phyloP scores from a whole-genome alignment of 768 basidiomycete genomes.

The Russula dissimulans region DNA sequence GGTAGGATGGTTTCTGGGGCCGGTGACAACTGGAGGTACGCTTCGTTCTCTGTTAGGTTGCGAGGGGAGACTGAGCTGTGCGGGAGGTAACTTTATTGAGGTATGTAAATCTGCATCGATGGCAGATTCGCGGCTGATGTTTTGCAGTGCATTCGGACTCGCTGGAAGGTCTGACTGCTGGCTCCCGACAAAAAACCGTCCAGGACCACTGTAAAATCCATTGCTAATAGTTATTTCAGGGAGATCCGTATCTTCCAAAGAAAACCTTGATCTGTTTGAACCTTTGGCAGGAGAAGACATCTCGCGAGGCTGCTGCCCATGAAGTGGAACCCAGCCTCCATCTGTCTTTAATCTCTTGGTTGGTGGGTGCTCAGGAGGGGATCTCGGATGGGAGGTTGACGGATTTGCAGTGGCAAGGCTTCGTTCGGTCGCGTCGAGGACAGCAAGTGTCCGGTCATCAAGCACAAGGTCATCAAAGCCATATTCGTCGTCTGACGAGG shows the following conservation, averaged over 20 bases:
- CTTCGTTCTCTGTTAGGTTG: background rate
- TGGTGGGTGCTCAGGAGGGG: constrained; percentile 10
- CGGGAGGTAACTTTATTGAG: background rate
- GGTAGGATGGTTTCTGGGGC: background rate
- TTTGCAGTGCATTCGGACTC: background rate
- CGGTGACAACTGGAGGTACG: background rate
- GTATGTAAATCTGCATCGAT: background rate
- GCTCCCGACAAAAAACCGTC: constrained; percentile 3
- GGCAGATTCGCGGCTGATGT: background rate
- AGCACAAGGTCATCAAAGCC: constrained; percentile 19
- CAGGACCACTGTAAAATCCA: constrained; percentile 17
- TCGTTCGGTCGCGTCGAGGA: constrained; percentile 19
- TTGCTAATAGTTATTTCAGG: constrained; percentile 16
- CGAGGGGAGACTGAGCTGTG: background rate
- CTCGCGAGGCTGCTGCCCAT: background rate
- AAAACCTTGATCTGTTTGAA: background rate
- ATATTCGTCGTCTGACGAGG: constrained; percentile 18
- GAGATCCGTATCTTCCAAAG: constrained; percentile 15
- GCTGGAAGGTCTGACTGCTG: constrained; percentile 4
- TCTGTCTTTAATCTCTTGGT: constrained; percentile 17
- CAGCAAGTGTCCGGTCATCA: constrained; percentile 15
- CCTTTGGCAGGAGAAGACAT: background rate
- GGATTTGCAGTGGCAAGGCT: background rate
- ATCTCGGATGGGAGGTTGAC: background rate
- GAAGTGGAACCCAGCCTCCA: constrained; percentile 5